phyloP scores from a whole-genome alignment of 495 filamentous ascomycete species.

The Parathielavia hyrcaniae region DNA sequence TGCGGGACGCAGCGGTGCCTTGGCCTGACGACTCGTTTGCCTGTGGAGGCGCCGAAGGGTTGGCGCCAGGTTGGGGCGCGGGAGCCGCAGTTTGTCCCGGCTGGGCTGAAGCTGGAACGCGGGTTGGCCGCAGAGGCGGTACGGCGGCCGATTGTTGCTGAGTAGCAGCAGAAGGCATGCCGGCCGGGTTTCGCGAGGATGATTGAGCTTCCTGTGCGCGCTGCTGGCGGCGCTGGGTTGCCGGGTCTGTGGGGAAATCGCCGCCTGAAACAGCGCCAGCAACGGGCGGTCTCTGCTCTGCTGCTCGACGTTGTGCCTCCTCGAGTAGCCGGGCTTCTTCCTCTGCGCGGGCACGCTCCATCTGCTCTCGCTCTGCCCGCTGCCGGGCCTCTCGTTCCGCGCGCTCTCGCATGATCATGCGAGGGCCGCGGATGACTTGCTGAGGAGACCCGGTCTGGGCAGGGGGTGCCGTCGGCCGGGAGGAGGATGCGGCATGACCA shows the following conservation, averaged over 20 bases:
- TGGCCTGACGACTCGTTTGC: conserved; percentile 31
- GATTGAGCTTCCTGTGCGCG: conserved; percentile 28
- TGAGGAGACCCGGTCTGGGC: conserved; percentile 45
- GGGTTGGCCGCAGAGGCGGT: conserved; percentile 24
- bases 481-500: conserved; percentile 42
- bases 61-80: conserved; percentile 12
- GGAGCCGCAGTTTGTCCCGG: conserved; percentile 20
- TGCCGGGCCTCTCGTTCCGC: conserved; percentile 56
- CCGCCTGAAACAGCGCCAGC: conserved; percentile 54
- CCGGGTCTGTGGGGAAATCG: conserved; percentile 31
- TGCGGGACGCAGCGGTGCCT: conserved; percentile 27
- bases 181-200: conserved; percentile 10
- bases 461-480: conserved; percentile 39
- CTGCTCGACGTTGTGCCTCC: conserved; percentile 44
- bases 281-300: conserved; percentile 47
- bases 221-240: conserved; percentile 40
- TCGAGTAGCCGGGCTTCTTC: conserved; percentile 50
- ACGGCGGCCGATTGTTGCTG: conserved; percentile 20
- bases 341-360: conserved; percentile 47
- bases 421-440: conserved; percentile 51
- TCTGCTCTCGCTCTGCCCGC: conserved; percentile 53
- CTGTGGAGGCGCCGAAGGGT: conserved; percentile 23
- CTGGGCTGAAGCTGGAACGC: conserved; percentile 23
- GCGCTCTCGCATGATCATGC: conserved; percentile 71
- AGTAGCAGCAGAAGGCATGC: conserved; percentile 11